Evolutionary conservation across 2,329 filamentous ascomycete species (phyloP), one percentile per base, ranked within the genome.

Genomic region (Colletotrichum sp.): DNA sequence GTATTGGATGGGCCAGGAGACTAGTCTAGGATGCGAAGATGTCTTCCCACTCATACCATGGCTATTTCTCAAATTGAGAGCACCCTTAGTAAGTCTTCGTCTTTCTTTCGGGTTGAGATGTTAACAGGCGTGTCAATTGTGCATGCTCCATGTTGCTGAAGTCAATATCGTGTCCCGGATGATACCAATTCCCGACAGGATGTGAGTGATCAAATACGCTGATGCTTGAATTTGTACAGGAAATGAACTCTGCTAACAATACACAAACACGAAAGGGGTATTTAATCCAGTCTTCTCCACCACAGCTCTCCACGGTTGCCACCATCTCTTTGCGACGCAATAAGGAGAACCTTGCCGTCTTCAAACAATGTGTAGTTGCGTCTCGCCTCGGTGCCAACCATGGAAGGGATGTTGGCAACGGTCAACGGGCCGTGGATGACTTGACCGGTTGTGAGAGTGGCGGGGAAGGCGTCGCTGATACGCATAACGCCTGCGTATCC

Each of bases 341-440:
- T 77, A 8, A 63, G 76, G 2, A 77, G 70, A 16, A 77, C 9
- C 21, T 70, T 68, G 9, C 70, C 71, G 2, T 69, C 9, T 18
- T 79, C 73, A 16, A 75, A 75, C 1, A 78, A 57, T 7, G 79
- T 80, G 55, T 80, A 80, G 68, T 80, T 80, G 24, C 79, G 72
- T 16, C 36, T 28, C 28, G 79, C 77, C 21, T 60, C 57, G 21
- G 62, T 77, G 1, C 80, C 81, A 5, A 81, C 80, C 79, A 79
- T 80, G 1, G 78, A 75, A 8, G 81, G 81, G 26, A 82, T 67
- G 59, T 81, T 79, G 5, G 81, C 80, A 3, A 81, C 76, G 0
- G 71, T 77, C 15, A 80, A 76, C 5, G 81, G 81, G 0, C 81
- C 81, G 68, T 83, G 81, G 15, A 80, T 77, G 34, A 83, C 76